Evolutionary conservation across 2,329 filamentous ascomycete genomes (phyloP), one percentile per base, ranked within the genome.

Genomic region (Apiospora saccharicola): DNA sequence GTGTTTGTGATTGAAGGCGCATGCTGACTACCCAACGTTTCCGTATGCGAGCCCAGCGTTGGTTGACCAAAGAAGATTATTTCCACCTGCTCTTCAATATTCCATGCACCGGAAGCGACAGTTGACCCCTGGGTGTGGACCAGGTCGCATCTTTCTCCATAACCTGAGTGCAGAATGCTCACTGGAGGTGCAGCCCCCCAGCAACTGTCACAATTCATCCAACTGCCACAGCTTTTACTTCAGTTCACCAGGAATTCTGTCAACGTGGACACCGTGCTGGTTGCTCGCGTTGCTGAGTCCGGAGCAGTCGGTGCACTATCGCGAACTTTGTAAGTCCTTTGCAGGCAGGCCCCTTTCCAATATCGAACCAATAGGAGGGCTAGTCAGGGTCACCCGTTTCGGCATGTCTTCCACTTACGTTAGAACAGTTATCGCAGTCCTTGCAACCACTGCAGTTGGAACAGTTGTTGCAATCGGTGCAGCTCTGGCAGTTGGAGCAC

Each of bases 381-480:
- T 22, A 19, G 30, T 2, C 30, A 37, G 3, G n/a, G 5, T 13
- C 30, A 10, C 19, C n/a, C 2, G 19, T 8, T 19, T 2, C 30
- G n/a, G 3, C 3, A n/a, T 12, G 30, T 64, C 41, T 12, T 37
- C 34, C 1, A 64, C 57, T 47, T 24, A 68, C 67, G 19, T 68
- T 68, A 1, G 41, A 26, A 43, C 67, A 68, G 19, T 68, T 47
- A 3, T 13, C 8, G n/a, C 41, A 46, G 22, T 68, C 67, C 22
- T 68, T 68, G 71, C 71, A 73, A 22, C 73, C 69, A 19, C 5
- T 64, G 67, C 71, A 73, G 47, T 73, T 69, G 14, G 46, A 70
- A 51, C 72, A 73, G 41, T 75, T 53, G 26, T 10, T 49, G 30
- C 72, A 73, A 67, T 72, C 72, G 3, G 67, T 68, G 41, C 67